Evolutionary conservation across 129 eudicot species (phyloP), one percentile per base, ranked within the genome.

Genomic region (Lactuca sativa): DNA sequence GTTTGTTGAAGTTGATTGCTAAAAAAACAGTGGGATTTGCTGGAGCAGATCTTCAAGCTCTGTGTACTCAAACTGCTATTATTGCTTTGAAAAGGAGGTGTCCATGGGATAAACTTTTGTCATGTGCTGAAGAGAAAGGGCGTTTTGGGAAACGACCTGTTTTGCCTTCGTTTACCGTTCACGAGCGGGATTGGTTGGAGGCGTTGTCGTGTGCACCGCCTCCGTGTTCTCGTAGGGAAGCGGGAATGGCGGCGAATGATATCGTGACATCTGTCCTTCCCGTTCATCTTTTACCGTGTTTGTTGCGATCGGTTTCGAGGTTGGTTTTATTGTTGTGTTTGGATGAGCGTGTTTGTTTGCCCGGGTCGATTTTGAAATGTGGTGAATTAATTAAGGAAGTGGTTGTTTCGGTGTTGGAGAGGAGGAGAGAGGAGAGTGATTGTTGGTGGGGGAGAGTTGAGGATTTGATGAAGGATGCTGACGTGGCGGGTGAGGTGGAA

Each of bases 31-130:
- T 88, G 34, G 99, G 99, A 5, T 93, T 90, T 85, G 99, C 99
- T 61, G 97, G 99, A 76, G 99, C 99, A 54, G 99, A 93, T 84
- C 67, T 93, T 65, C 99, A 93, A 81, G 95, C 99, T 78, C 89
- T 93, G 67, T 93, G 99, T 80, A 86, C 97, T 62, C 99, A 93
- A 72, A 90, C 99, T 1, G 97, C 97, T 54, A 88, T 93, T 68
- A 79, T 78, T 70, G 92, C 96, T 12, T 72, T 93, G 8, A 87
- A 82, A 64, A 87, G 92, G 82, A 84, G 83, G 57, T 93, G 96
- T 57, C 82, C 86, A 0, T 88, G 90, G 81, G 90, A 87, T 9
- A 74, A 90, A 54, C 71, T 90, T 67, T 88, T 93, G 9, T 69
- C 85, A 34, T 79, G 64, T 31, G 97, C 97, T 67, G 97, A 71